Evolutionary conservation across 306 rosid genomes (phyloP), one percentile per base, ranked within the genome.

Genomic region (Inga oerstediana): DNA sequence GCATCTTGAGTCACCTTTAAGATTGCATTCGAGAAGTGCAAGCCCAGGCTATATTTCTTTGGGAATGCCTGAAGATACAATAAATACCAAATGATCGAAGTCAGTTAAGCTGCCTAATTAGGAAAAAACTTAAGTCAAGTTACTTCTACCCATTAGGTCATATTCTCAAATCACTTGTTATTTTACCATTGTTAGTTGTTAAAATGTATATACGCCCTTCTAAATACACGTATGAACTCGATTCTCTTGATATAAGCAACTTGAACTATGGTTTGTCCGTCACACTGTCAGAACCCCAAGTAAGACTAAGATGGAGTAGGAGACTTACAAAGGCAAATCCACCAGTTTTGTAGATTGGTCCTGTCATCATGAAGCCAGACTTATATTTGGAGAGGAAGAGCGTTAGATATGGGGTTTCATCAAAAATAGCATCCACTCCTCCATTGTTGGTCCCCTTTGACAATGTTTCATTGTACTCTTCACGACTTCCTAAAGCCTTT

Each of bases 291-390:
- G 0, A 4, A 35, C 5, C 4, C 39, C 39, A 16, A 48, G 52
- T 48, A 54, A 7, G 64, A 56, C 30, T 2, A 56, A 19, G 30
- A 6, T 15, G 32, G 39, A 13, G 32, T 10, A 11, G 39, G 39
- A 35, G 5, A 88, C 87, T 88, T n/a, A 88, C 91, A 69, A 88
- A 88, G 72, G 86, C 89, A 27, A 81, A 83, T 75, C 89, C 89
- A 2, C 58, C 84, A 0, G 86, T 70, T 81, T 80, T 79, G 83
- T 86, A 83, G 20, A 52, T 71, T 3, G 88, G 87, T 52, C 89
- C 87, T 45, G 49, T 84, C 83, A 77, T 72, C 5, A 27, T 58
- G 59, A 73, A 84, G 35, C 73, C 43, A 8, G 86, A 86, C 58
- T 82, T 65, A 34, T 82, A 27, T 62, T 70, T 86, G 3, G 87